These are phyloP conservation scores for Sporobolomyces pararoseus DNA, from an alignment of 768 basidiomycete genomes.

Conservation along the genomic window DNA sequence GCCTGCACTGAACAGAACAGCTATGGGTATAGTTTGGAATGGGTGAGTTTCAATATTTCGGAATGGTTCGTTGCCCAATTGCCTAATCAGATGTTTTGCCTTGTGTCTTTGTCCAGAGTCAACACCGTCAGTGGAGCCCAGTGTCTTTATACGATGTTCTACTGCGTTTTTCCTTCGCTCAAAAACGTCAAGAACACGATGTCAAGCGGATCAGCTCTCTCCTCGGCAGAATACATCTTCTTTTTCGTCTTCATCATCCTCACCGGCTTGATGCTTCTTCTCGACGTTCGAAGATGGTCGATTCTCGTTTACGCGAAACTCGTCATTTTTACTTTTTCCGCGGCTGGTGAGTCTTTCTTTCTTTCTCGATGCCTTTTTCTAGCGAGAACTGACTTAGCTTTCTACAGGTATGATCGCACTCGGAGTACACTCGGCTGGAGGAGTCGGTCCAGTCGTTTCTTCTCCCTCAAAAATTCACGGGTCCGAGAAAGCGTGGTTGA, in stretches of 20 bases:
- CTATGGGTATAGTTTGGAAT: conserved; percentile 37
- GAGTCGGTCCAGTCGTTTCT: conserved; percentile 68
- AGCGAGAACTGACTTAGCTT: no score
- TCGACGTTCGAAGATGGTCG: conserved; percentile 41
- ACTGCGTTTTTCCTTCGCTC: conserved; percentile 67
- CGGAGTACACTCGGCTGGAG: conserved; percentile 70
- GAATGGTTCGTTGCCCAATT: no score
- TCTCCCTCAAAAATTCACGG: conserved; percentile 65
- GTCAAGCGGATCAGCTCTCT: conserved; percentile 50
- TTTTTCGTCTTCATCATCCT: conserved; percentile 80
- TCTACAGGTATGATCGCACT: conserved; percentile 61
- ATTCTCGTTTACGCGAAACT: conserved; percentile 56
- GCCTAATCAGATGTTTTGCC: not conserved
- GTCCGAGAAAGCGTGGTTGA: conserved; percentile 68
- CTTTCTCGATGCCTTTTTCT: not conserved
- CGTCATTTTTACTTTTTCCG: conserved; percentile 64
- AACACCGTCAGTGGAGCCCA: conserved; percentile 58
- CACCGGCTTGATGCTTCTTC: conserved; percentile 60
- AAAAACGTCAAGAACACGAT: conserved; percentile 56
- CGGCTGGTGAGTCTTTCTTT: conserved; percentile 49
- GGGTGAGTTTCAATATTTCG: not conserved
- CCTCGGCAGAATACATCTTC: conserved; percentile 52
- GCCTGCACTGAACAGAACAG: conserved; percentile 60
- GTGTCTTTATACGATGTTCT: conserved; percentile 68
- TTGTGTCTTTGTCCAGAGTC: not conserved